phyloP scores from a whole-genome alignment of 108 stramenopile species.

The Aurantiochytrium sp. region DNA sequence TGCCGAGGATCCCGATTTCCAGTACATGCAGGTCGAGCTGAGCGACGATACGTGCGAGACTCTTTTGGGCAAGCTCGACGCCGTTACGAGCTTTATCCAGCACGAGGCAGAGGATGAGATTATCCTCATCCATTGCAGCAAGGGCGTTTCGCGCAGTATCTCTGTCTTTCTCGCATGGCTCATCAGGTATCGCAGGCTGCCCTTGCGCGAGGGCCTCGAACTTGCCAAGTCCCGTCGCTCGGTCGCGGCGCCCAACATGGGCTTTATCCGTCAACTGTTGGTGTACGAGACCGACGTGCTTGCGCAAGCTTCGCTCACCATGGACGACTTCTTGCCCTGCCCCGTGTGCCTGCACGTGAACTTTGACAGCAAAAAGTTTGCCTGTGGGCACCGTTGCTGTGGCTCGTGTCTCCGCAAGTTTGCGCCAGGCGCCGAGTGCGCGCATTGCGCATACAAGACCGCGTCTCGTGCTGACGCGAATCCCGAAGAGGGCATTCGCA shows the following conservation, averaged over 20 bases:
- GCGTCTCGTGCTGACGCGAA: background rate
- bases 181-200: background rate
- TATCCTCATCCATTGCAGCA: background rate
- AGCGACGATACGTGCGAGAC: background rate
- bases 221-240: background rate
- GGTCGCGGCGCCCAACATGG: background rate
- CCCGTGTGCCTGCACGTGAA: background rate
- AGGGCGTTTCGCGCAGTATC: background rate
- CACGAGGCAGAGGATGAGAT: background rate
- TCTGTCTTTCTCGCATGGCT: background rate
- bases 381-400: background rate
- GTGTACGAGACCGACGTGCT: background rate
- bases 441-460: background rate
- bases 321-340: background rate
- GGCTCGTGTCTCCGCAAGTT: background rate
- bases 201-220: background rate
- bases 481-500: background rate
- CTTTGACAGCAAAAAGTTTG: background rate
- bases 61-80: background rate
- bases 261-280: background rate
- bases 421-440: background rate
- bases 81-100: background rate
- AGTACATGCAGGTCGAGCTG: background rate
- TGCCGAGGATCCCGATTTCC: background rate
- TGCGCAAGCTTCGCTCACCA: background rate